Base-by-base conservation (phyloP, 2,329 filamentous ascomycete species). In the Talaromyces sp. region DNA sequence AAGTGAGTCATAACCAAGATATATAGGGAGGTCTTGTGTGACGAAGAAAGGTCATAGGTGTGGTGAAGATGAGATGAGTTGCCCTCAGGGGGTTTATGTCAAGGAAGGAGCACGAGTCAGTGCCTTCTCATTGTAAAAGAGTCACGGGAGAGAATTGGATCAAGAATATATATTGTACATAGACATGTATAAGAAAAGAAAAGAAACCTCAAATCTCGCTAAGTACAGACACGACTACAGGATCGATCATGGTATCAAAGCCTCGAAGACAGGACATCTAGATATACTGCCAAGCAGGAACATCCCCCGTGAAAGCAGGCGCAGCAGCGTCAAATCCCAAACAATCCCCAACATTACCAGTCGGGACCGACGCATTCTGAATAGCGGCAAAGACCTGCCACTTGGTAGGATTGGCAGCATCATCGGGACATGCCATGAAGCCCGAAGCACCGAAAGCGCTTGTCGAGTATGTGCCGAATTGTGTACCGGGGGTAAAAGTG, bases 331-430 rank as follows among this genome's bases (percentile, higher is more conserved):
- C 72, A 70, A 82, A 82, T 0, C 72, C 73, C 19, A 80, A 62
- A 64, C 80, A 82, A 49, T 78, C 73, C 1, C 52, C 60, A 5
- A 77, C 72, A 64, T 79, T 73, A 17, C 78, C 78, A 3, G 67
- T 70, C 11, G 80, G 79, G 1, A 80, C 78, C 17, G 73, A 79
- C 10, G 77, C 77, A 60, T 80, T 79, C 66, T 72, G 62, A 37
- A 80, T 67, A 25, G 75, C 73, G 2, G 75, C 79, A 68, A 79
- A 82, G 9, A 83, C 79, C 72, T 81, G 77, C 73, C 75, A 81
- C 27, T 64, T 45, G 49, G 68, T 70, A 56, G 63, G 66, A 43
- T 69, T 71, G 7, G 66, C 63, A 35, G 68, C 31, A 59, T 60
- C 64, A 37, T 61, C 68, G 0, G 79, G 80, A 65, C 81, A 83